phyloP scores from a whole-genome alignment of 2,329 filamentous ascomycete genomes.

The Claviceps lovelessii region DNA sequence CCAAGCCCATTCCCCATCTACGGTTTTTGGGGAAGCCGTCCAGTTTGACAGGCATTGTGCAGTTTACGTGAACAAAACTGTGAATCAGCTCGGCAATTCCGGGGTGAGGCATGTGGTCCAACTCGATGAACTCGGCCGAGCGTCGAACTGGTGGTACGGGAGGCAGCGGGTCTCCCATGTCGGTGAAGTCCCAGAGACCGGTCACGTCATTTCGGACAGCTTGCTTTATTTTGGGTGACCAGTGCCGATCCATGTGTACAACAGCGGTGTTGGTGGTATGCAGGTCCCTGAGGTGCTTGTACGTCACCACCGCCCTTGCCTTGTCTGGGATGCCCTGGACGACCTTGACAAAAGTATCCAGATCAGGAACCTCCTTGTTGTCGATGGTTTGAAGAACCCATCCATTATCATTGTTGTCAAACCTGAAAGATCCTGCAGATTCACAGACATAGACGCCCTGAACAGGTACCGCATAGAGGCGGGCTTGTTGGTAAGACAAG shows the following conservation, averaged over 20 bases:
- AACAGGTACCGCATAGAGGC: slow-evolving; percentile 81
- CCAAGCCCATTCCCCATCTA: slow-evolving; percentile 88
- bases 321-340: slow-evolving; percentile 74
- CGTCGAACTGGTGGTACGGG: slow-evolving; percentile 56
- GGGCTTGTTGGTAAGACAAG: slow-evolving; percentile 93
- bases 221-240: slow-evolving; percentile 88
- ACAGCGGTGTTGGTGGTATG: slow-evolving; percentile 91
- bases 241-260: slow-evolving; percentile 85
- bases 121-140: slow-evolving; percentile 80
- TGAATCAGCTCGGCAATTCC: slow-evolving; percentile 86
- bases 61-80: slow-evolving; percentile 87
- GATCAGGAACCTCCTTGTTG: slow-evolving; percentile 76
- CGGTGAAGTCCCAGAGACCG: slow-evolving; percentile 87
- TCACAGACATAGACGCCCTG: slow-evolving; percentile 93
- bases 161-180: slow-evolving; percentile 68
- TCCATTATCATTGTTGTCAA: slow-evolving; percentile 79
- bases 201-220: slow-evolving; percentile 80
- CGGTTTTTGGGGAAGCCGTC: slow-evolving; percentile 94
- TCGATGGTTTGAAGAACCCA: slow-evolving; percentile 91
- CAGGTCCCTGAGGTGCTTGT: slow-evolving; percentile 87
- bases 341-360: slow-evolving; percentile 80
- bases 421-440: slow-evolving; percentile 84
- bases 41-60: slow-evolving; percentile 86
- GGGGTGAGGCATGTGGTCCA: slow-evolving; percentile 76
- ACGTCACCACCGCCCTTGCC: slow-evolving; percentile 80